phyloP scores from a whole-genome alignment of 225 moss, liverwort and hornwort species.

The Physcomitrium patens region DNA sequence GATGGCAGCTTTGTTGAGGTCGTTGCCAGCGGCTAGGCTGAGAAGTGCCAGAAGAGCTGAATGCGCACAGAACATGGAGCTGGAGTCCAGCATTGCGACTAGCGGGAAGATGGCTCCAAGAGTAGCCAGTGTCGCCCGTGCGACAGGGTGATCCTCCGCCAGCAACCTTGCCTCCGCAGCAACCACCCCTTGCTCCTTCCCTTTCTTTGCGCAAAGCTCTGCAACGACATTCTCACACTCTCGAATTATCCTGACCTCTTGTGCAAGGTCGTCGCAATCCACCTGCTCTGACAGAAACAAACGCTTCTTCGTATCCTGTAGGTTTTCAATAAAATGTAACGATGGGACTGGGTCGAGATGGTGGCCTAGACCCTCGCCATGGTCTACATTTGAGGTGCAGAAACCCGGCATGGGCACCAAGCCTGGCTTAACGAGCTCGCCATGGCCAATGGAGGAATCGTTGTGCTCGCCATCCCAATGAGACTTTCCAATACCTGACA shows the following conservation, averaged over 20 bases:
- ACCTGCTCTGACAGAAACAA: not conserved
- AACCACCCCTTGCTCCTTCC: conserved; percentile 39
- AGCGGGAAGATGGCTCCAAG: conserved; percentile 47
- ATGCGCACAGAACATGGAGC: conserved; percentile 25
- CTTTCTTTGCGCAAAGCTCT: conserved; percentile 26
- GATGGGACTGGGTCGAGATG: not conserved
- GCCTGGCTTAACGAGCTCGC: conserved; percentile 36
- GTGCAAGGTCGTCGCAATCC: not conserved
- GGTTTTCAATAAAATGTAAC: not conserved
- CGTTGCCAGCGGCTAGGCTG: conserved; percentile 57
- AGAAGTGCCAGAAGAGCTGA: conserved; percentile 47
- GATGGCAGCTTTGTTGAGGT: conserved; percentile 45
- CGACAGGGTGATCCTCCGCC: conserved; percentile 33
- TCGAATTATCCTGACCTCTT: conserved; percentile 16
- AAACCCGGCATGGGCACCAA: conserved; percentile 34
- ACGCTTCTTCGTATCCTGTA: conserved; percentile 5
- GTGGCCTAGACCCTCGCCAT: not conserved
- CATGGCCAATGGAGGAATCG: conserved; percentile 9
- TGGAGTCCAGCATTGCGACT: conserved; percentile 45
- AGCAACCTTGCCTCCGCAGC: conserved; percentile 37
- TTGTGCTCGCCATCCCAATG: not conserved
- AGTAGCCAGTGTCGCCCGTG: conserved; percentile 31
- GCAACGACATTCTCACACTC: conserved; percentile 35
- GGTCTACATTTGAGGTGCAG: conserved; percentile 5
- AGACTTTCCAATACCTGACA: conserved; percentile 9